phyloP scores from a whole-genome alignment of 495 filamentous ascomycete species.

The Penicillium pancosmium region DNA sequence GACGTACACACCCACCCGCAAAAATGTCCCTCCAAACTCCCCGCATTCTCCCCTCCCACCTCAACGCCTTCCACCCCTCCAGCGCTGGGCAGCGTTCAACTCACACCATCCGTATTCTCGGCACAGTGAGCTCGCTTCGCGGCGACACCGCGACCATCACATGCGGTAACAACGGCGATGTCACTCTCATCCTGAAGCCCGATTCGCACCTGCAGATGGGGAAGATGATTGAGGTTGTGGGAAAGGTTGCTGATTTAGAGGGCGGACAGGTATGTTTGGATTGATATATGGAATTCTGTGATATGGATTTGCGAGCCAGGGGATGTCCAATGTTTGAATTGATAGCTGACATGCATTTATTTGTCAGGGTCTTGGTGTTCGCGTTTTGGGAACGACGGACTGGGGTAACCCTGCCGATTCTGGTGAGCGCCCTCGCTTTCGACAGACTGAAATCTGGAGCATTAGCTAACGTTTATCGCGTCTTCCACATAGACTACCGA shows the following conservation, averaged over 20 bases:
- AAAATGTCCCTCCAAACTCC: slow-evolving; percentile 62
- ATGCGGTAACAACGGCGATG: slow-evolving; percentile 63
- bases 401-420: slow-evolving; percentile 62
- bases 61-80: slow-evolving; percentile 63
- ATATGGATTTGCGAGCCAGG: background rate
- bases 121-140: slow-evolving; percentile 77
- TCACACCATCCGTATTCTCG: slow-evolving; percentile 80
- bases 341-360: background rate
- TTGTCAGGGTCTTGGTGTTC: slow-evolving; percentile 65
- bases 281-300: background rate
- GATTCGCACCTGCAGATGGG: slow-evolving; percentile 79
- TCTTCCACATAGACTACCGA: slow-evolving; percentile 64
- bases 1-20: background rate
- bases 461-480: background rate
- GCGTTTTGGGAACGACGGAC: slow-evolving; percentile 74
- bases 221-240: slow-evolving; percentile 84
- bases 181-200: slow-evolving; percentile 74
- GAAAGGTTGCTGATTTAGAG: slow-evolving; percentile 73
- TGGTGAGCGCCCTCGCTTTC: slow-evolving; percentile 32
- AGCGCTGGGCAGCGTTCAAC: slow-evolving; percentile 39
- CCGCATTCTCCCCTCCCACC: slow-evolving; percentile 67
- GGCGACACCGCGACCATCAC: slow-evolving; percentile 82
- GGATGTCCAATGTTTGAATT: background rate
- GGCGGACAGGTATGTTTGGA: slow-evolving; percentile 39
- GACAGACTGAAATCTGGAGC: background rate